These are phyloP conservation scores for Neurospora intermedia DNA, from an alignment of 495 filamentous ascomycete genomes.

Conservation along the genomic window DNA sequence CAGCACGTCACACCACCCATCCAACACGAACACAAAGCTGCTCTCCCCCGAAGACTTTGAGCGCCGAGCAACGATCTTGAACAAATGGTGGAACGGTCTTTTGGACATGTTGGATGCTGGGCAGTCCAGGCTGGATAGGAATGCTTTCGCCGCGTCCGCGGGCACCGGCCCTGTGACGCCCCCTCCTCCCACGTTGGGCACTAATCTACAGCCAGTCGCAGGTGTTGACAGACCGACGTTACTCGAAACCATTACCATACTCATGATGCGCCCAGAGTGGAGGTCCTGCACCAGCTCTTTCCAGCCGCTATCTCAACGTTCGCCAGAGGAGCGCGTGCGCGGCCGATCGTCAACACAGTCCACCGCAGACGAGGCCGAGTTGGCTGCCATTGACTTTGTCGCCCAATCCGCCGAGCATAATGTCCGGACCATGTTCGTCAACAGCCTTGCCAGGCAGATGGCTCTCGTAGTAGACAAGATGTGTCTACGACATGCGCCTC, in stretches of 20 bases:
- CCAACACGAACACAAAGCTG: constrained; percentile 44
- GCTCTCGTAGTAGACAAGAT: constrained; percentile 83
- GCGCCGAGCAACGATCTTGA: constrained; percentile 66
- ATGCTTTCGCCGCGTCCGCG: constrained; percentile 39
- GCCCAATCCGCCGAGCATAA: constrained; percentile 90
- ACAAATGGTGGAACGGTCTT: constrained; percentile 93
- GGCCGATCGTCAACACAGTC: constrained; percentile 29
- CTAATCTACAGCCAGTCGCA: constrained; percentile 20
- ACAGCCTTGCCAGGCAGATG: constrained; percentile 83
- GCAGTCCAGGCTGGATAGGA: constrained; percentile 32
- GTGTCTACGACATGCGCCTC: constrained; percentile 80
- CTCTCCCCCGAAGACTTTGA: constrained; percentile 75
- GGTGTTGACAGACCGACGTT: constrained; percentile 56
- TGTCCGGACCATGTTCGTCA: constrained; percentile 78
- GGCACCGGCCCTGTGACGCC: constrained; percentile 5
- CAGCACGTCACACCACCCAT: constrained; percentile 58
- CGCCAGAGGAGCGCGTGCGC: constrained; percentile 28
- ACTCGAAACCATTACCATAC: constrained; percentile 72
- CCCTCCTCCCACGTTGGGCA: constrained; percentile 48
- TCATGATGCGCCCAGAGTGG: constrained; percentile 95
- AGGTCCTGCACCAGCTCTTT: constrained; percentile 57
- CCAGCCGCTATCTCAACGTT: constrained; percentile 43
- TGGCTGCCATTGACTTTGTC: constrained; percentile 50
- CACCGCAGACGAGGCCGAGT: constrained; percentile 47
- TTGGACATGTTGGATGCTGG: constrained; percentile 73